Evolutionary conservation across 202 grass and related monocot species (phyloP).

Genomic region (Carex sylvatica): DNA sequence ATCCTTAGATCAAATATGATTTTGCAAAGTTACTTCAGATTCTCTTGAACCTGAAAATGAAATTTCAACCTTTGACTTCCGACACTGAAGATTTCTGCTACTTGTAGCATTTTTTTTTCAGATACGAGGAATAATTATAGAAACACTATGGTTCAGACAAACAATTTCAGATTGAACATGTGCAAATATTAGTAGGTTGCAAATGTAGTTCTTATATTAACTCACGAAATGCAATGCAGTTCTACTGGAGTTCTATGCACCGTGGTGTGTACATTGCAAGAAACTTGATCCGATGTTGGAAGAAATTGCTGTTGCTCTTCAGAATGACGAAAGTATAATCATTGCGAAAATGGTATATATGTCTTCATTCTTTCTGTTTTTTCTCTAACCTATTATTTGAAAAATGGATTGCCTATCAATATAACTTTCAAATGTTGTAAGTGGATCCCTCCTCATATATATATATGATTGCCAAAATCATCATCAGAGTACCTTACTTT

Average conservation of each 20-base stretch:
- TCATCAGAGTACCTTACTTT: neutral
- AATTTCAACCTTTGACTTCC: neutral
- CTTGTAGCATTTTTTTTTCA: neutral
- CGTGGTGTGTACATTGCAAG: conserved; percentile 82
- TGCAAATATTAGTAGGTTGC: neutral
- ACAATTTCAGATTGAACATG: neutral
- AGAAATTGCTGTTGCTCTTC: conserved; percentile 57
- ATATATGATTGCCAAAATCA: neutral
- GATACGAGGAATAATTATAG: neutral
- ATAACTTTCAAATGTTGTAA: too few species aligned
- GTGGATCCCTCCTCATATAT: too few species aligned
- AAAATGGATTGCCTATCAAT: neutral
- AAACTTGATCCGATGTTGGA: conserved; percentile 80
- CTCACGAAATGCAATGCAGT: conserved; percentile 35
- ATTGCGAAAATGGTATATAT: conserved; percentile 85
- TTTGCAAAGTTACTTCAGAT: neutral
- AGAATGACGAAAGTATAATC: conserved; percentile 53
- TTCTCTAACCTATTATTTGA: neutral
- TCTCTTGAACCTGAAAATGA: neutral
- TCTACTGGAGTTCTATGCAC: conserved; percentile 82
- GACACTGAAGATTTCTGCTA: neutral
- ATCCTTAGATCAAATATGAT: neutral
- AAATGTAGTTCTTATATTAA: neutral
- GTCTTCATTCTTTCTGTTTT: neutral
- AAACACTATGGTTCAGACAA: neutral